These are phyloP conservation scores for Xylaria sp. DNA, from an alignment of 2,329 filamentous ascomycete genomes.

Conservation along the genomic window DNA sequence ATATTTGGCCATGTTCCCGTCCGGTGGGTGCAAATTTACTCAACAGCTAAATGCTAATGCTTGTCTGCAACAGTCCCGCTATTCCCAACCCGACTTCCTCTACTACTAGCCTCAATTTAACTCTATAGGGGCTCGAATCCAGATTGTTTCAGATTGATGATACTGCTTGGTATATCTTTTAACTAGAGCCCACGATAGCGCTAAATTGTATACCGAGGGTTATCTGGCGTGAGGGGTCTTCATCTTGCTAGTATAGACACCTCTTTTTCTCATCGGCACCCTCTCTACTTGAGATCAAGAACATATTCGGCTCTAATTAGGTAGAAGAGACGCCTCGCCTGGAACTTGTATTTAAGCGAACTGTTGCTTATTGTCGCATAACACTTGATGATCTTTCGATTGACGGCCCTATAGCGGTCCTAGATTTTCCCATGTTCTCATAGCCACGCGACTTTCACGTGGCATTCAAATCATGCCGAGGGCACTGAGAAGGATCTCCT, in stretches of 20 bases:
- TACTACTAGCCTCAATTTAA: too few species aligned
- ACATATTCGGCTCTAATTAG: background rate
- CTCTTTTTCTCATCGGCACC: too few species aligned
- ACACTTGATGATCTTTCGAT: slow-evolving; percentile 1
- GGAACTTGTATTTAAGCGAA: background rate
- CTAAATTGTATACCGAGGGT: too few species aligned
- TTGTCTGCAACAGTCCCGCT: slow-evolving; percentile 4
- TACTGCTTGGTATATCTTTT: too few species aligned
- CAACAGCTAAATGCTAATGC: slow-evolving; percentile 15
- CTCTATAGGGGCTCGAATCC: too few species aligned
- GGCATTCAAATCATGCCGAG: background rate
- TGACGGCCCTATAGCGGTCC: background rate
- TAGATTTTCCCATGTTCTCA: background rate
- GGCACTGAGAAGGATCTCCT: background rate
- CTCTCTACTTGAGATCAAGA: background rate
- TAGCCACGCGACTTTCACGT: background rate
- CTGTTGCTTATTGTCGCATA: background rate
- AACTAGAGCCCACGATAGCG: too few species aligned
- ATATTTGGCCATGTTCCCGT: slow-evolving; percentile 7
- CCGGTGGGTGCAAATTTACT: slow-evolving; percentile 1
- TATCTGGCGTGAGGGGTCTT: too few species aligned
- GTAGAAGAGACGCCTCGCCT: background rate
- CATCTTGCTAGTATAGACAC: too few species aligned
- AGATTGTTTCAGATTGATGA: too few species aligned
- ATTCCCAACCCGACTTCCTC: too few species aligned